phyloP scores from a whole-genome alignment of 2,329 filamentous ascomycete species.

The Penicillium sp. region DNA sequence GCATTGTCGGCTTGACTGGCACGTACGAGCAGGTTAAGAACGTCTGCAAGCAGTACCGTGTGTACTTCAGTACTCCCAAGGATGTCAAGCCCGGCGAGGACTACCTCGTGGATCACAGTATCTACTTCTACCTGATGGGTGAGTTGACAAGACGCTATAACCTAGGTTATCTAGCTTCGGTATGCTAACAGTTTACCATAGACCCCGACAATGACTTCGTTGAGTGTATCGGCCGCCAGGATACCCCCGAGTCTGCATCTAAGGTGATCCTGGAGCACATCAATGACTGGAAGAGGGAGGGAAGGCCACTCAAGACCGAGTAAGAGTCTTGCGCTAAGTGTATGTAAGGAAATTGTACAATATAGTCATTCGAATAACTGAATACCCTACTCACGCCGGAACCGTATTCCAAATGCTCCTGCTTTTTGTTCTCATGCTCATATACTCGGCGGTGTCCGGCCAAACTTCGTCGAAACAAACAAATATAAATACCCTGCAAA shows the following conservation, averaged over 20 bases:
- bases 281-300: conserved; percentile 65
- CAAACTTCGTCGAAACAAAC: not conserved
- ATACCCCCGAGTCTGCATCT: conserved; percentile 82
- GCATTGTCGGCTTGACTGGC: conserved; percentile 84
- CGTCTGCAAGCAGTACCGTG: conserved; percentile 91
- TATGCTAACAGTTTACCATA: conserved; percentile 29
- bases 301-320: conserved; percentile 51
- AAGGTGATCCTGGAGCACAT: conserved; percentile 84
- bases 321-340: conserved; percentile 15
- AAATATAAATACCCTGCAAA: not conserved
- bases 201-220: conserved; percentile 98
- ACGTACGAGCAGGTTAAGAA: conserved; percentile 91
- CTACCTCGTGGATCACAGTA: conserved; percentile 97
- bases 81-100: conserved; percentile 90
- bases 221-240: conserved; percentile 90
- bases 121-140: conserved; percentile 98
- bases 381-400: conserved; percentile 28
- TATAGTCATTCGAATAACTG: conserved; percentile 21
- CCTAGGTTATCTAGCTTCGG: not conserved
- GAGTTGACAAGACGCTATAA: conserved; percentile 26
- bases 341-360: conserved; percentile 25
- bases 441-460: not conserved
- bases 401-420: not conserved
- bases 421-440: not conserved
- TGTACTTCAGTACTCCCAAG: conserved; percentile 92